Conservation (phyloP, 2,329 filamentous ascomycete genomes). For the Arthrinium puccinioides region DNA sequence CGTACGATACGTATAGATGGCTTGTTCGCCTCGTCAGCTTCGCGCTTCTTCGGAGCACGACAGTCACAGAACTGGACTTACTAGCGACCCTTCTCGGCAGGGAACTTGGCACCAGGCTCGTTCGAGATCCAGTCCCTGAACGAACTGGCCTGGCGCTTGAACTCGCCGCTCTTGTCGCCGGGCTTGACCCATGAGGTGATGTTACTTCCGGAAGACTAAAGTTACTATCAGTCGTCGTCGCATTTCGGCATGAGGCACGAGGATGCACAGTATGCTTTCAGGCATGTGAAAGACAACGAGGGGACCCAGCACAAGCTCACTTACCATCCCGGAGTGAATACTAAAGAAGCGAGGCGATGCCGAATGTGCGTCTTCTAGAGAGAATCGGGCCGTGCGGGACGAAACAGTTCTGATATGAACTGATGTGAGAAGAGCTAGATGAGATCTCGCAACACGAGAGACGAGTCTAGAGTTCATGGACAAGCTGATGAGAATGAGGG, state of each 20-base stretch:
- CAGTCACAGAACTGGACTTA: background rate
- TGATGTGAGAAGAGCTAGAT: background rate
- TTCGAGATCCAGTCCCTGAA: conserved; percentile 78
- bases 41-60: background rate
- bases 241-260: background rate
- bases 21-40: background rate
- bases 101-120: conserved; percentile 65
- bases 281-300: background rate
- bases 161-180: conserved; percentile 76
- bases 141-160: conserved; percentile 77
- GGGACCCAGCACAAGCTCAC: background rate
- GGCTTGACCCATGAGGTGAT: conserved; percentile 83
- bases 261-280: background rate
- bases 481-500: conserved; percentile 1
- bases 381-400: conserved; percentile 2
- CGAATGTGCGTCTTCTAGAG: conserved; percentile 3
- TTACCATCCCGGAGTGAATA: conserved; percentile 17
- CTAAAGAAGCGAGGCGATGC: background rate
- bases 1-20: conserved; percentile 91
- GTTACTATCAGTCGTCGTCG: background rate
- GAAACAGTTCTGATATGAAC: background rate
- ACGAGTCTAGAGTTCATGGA: conserved; percentile 12
- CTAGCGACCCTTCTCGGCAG: conserved; percentile 81
- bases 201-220: conserved; percentile 24
- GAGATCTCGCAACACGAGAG: conserved; percentile 5